Conservation (phyloP, 352 stramenopile genomes). For the Pythium guiyangense region DNA sequence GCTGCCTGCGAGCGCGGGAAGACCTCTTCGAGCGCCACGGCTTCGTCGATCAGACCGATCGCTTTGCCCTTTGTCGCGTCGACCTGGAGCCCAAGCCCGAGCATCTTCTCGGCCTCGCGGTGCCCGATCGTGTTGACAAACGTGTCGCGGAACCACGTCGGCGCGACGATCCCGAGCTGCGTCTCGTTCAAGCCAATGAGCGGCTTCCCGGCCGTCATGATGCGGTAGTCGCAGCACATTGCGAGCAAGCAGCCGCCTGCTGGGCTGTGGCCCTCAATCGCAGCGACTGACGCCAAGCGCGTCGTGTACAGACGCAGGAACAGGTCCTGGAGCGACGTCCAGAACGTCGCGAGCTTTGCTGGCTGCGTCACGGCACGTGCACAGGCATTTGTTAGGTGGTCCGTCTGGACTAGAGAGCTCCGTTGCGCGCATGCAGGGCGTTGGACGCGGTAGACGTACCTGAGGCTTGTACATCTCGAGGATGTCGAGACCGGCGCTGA, state of each 20-base stretch:
- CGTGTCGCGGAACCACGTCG: conserved; percentile 76
- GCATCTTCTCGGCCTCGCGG: conserved; percentile 83
- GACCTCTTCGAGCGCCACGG: conserved; percentile 70
- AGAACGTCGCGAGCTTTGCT: conserved; percentile 83
- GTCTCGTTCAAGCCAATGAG: conserved; percentile 95
- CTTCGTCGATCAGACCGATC: conserved; percentile 78
- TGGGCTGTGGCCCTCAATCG: conserved; percentile 90
- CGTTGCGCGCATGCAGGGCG: background rate
- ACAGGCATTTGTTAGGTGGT: background rate
- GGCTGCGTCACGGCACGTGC: conserved; percentile 22
- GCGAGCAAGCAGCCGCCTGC: conserved; percentile 92
- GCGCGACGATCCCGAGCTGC: conserved; percentile 88
- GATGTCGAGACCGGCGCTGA: conserved; percentile 92
- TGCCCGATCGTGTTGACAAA: conserved; percentile 85
- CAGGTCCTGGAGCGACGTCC: conserved; percentile 89
- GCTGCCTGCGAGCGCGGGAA: conserved; percentile 54
- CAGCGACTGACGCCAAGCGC: conserved; percentile 81
- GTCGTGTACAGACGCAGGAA: conserved; percentile 93
- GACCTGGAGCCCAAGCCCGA: conserved; percentile 73
- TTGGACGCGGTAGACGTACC: no score
- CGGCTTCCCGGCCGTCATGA: conserved; percentile 88
- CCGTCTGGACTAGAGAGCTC: no score
- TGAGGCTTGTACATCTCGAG: conserved; percentile 90
- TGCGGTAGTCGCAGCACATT: conserved; percentile 93
- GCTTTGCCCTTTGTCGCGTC: conserved; percentile 67